Evolutionary conservation across 805 yeast genomes (phyloP).

Genomic region (Candida vartiovaarae): DNA sequence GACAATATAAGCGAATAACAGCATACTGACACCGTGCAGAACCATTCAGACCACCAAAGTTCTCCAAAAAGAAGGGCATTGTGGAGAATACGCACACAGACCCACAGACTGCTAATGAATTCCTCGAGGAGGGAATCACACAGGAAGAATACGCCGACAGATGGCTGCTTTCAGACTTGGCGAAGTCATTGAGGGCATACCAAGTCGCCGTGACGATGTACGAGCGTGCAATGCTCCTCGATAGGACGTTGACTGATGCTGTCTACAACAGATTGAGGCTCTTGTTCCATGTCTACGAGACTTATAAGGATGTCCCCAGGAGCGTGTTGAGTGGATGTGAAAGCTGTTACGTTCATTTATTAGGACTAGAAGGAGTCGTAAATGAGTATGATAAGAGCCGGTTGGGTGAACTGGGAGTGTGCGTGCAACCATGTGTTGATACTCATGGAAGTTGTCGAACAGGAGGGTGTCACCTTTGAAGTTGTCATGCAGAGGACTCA

Average conservation of each 20-base stretch:
- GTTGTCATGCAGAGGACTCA: neutral
- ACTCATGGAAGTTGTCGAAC: slow-evolving; percentile 12
- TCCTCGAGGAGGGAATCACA: slow-evolving; percentile 45
- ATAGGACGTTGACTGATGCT: slow-evolving; percentile 32
- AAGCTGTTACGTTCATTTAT: slow-evolving; percentile 5
- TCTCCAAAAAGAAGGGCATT: slow-evolving; percentile 10
- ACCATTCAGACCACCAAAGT: slow-evolving; percentile 11
- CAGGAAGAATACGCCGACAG: slow-evolving; percentile 75
- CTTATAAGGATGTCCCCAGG: slow-evolving; percentile 36
- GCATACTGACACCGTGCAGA: slow-evolving; percentile 5
- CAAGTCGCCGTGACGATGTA: slow-evolving; percentile 48
- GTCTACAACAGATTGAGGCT: slow-evolving; percentile 55
- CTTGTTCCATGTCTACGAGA: slow-evolving; percentile 51
- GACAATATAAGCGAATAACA: neutral
- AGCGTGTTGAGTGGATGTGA: slow-evolving; percentile 27
- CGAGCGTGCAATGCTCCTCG: slow-evolving; percentile 22
- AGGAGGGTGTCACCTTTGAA: neutral
- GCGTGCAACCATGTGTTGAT: slow-evolving; percentile 19
- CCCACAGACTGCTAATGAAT: slow-evolving; percentile 40
- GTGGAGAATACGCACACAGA: slow-evolving; percentile 1
- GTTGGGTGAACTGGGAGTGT: slow-evolving; percentile 24
- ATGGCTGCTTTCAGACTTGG: slow-evolving; percentile 59
- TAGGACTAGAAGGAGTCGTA: slow-evolving; percentile 8
- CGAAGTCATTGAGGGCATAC: slow-evolving; percentile 60
- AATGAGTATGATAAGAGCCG: slow-evolving; percentile 12